Evolutionary conservation across 345 rosid species (phyloP).

Genomic region (Excoecaria cochinchinensis): DNA sequence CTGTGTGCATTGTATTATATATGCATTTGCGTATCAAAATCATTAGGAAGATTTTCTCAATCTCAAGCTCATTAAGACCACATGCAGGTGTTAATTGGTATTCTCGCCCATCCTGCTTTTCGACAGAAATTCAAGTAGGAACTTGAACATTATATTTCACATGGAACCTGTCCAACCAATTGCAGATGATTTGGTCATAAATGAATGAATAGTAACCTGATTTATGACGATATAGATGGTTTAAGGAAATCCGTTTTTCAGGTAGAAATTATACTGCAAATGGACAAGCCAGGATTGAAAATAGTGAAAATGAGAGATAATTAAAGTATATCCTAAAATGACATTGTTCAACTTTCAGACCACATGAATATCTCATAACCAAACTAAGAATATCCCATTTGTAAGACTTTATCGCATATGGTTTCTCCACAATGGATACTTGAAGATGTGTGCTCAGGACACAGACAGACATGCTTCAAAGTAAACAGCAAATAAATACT

Average conservation of each 20-base stretch:
- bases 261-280: not conserved
- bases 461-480: not conserved
- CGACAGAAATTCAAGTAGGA: not conserved
- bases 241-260: not conserved
- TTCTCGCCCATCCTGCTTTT: slow-evolving; percentile 1
- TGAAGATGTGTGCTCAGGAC: too few species aligned
- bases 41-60: slow-evolving; percentile 1
- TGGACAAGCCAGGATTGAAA: not conserved
- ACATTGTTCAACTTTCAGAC: too few species aligned
- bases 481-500: not conserved
- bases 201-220: not conserved
- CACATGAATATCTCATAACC: too few species aligned
- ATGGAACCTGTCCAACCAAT: not conserved
- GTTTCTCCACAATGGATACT: too few species aligned
- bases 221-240: not conserved
- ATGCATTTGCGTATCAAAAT: not conserved
- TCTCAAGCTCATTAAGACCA: not conserved
- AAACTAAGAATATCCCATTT: too few species aligned
- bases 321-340: not conserved
- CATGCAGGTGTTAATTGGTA: not conserved
- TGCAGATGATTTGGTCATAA: not conserved
- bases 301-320: not conserved
- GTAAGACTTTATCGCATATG: too few species aligned
- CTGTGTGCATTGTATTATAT: not conserved
- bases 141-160: not conserved